These are phyloP conservation scores for Suillus bovinus DNA, from an alignment of 768 basidiomycete genomes.

Conservation along the genomic window DNA sequence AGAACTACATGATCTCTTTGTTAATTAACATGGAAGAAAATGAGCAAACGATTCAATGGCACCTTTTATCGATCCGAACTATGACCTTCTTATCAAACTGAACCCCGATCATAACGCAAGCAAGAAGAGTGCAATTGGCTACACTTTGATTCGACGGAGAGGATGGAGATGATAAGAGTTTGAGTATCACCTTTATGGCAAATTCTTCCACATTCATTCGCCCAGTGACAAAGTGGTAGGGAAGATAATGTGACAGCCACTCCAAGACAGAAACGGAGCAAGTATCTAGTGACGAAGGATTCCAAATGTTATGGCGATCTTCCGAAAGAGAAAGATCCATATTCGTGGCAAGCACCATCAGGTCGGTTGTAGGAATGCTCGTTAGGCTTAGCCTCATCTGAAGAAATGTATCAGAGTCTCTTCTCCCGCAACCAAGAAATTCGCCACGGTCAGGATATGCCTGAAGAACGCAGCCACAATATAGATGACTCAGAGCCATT, in stretches of 20 bases:
- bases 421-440: neutral
- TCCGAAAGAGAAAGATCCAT: neutral
- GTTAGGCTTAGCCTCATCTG: accelerated
- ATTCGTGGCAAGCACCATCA: neutral
- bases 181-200: neutral
- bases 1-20: neutral
- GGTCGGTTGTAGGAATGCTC: accelerated
- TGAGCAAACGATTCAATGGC: neutral
- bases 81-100: neutral
- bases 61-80: neutral
- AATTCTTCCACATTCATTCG: neutral
- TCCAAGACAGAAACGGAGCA: neutral
- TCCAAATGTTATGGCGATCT: no score
- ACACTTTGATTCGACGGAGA: neutral
- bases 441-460: neutral
- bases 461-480: neutral
- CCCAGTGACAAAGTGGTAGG: neutral
- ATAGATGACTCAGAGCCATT: neutral
- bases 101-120: neutral
- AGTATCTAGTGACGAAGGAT: no score
- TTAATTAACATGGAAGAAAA: neutral
- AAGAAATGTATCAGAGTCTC: neutral
- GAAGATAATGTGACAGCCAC: neutral
- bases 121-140: neutral
- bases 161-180: neutral